Evolutionary conservation across 208 protist species (phyloP), one percentile per base, ranked within the genome.

Genomic region (Trypanosoma scelopori): DNA sequence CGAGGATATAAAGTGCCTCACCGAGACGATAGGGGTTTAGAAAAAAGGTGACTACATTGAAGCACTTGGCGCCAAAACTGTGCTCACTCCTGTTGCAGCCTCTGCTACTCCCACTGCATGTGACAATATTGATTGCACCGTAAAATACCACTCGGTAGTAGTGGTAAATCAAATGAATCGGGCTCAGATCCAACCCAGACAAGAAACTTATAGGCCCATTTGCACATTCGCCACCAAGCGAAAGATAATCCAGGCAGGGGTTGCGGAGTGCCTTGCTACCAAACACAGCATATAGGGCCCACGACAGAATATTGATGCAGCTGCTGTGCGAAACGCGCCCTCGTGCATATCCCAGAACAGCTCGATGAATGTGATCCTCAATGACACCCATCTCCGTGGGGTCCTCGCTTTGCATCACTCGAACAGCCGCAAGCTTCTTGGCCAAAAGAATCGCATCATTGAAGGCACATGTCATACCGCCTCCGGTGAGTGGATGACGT

Each of bases 401-500:
- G 42, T 92, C 64, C 18, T 69, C 35, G 12, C 57, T 52, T 25
- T 72, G 84, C 55, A 95, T 46, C 18, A 65, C 45, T 27, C 49
- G 46, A 63, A 95, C 77, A 62, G n/a, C 16, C 32, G 69, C 69
- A n/a, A 98, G 68, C 25, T 86, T 79, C 32, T 85, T 64, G 1
- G 78, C 74, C 18, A 97, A 63, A 16, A 81, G 71, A 25, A 89
- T 28, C 7, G 86, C 85, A 70, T 98, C 96, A 23, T 80, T 79
- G 69, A 98, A 91, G 23, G 84, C 88, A 57, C 97, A 91, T 16
- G 88, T 95, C 89, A 96, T 96, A 69, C 93, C 89, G 37, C 86
- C 92, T 58, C 96, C 96, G 7, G 94, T 98, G 16, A 98, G 78
- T 16, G 94, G 92, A 80, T 98, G 89, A 41, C 96, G 85, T 81